Evolutionary conservation across 2,329 filamentous ascomycete species (phyloP).

Genomic region (Xylariomycetidae sp.): DNA sequence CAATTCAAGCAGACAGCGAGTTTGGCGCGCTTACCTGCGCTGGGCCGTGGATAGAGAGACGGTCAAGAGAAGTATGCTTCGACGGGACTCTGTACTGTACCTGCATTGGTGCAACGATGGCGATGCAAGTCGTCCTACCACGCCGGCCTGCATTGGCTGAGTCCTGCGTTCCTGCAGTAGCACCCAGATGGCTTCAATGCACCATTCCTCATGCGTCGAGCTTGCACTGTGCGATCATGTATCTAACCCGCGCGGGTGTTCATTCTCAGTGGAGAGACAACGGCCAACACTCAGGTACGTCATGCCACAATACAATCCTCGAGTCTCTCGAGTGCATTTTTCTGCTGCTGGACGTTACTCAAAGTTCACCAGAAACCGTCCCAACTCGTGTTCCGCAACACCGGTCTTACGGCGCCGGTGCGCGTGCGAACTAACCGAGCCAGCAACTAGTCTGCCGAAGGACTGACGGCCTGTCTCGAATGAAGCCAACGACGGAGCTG

Average conservation of each 20-base stretch:
- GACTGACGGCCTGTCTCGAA: neutral
- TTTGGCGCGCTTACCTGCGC: no score
- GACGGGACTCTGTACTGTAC: slow-evolving; percentile 13
- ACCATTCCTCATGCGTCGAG: slow-evolving; percentile 7
- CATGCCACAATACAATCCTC: no score
- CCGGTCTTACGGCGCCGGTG: neutral
- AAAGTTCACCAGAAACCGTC: neutral
- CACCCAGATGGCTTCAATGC: slow-evolving; percentile 11
- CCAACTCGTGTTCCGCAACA: neutral
- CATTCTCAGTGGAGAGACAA: no score
- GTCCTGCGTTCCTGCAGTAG: slow-evolving; percentile 18
- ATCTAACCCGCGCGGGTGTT: no score
- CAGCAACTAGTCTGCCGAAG: neutral
- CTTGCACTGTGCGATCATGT: no score
- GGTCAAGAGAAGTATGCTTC: neutral
- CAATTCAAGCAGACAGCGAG: no score
- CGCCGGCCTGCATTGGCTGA: slow-evolving; percentile 13
- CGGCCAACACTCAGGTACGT: no score
- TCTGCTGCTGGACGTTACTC: slow-evolving; percentile 3
- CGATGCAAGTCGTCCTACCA: no score
- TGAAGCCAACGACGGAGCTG: neutral
- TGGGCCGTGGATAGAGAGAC: neutral
- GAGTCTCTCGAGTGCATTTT: no score
- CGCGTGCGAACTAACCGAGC: neutral
- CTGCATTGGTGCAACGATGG: slow-evolving; percentile 16